Evolutionary conservation across 306 rosid genomes (phyloP).

Genomic region (Lathyrus oleraceus): DNA sequence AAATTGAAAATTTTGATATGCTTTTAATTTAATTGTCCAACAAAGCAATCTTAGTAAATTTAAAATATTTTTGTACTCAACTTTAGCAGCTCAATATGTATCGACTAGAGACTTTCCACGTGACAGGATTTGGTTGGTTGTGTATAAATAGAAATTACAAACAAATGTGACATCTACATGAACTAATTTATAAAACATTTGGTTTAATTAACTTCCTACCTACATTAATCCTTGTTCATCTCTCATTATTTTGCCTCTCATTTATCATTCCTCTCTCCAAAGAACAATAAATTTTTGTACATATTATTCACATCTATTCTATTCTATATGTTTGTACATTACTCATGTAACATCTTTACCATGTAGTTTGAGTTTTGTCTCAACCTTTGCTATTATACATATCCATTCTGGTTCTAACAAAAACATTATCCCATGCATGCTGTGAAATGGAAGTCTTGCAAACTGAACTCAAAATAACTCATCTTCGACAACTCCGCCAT

Average conservation of each 20-base stretch:
- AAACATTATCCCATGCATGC: slow-evolving; percentile 13
- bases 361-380: background rate
- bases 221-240: too few species aligned
- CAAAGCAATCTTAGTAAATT: too few species aligned
- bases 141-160: too few species aligned
- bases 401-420: slow-evolving; percentile 13
- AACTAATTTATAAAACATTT: too few species aligned
- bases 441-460: background rate
- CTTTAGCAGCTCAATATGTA: too few species aligned
- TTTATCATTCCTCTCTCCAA: slow-evolving; percentile 24
- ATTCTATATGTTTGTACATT: slow-evolving; percentile 19
- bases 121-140: too few species aligned
- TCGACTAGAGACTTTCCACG: too few species aligned
- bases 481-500: slow-evolving; percentile 31
- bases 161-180: too few species aligned
- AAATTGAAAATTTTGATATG: too few species aligned
- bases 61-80: too few species aligned
- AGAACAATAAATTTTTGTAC: slow-evolving; percentile 42
- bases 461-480: slow-evolving; percentile 23
- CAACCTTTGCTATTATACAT: slow-evolving; percentile 10
- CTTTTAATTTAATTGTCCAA: too few species aligned
- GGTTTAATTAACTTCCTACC: too few species aligned
- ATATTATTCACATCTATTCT: slow-evolving; percentile 42
- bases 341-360: background rate
- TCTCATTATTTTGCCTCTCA: background rate